phyloP scores from a whole-genome alignment of 768 basidiomycete genomes.

The Phanerochaete sordida region DNA sequence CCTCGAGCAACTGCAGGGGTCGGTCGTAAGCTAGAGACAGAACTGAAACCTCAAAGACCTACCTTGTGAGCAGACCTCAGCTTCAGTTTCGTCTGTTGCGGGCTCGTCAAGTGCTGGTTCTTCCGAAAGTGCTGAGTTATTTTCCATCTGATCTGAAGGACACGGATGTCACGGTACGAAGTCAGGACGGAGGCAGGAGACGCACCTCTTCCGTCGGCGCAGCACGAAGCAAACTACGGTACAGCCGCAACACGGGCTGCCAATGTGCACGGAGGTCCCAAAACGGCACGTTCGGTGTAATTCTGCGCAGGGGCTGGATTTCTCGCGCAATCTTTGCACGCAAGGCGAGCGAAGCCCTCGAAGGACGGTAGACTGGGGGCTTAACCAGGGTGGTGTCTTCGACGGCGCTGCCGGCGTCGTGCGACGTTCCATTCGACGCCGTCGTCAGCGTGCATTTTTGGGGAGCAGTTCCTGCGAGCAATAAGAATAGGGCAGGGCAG shows the following conservation, averaged over 20 bases:
- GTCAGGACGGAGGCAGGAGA: not conserved
- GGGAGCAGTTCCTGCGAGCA: not conserved
- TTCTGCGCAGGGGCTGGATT: slow-evolving; percentile 54
- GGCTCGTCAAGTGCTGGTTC: slow-evolving; percentile 51
- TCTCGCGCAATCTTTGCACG: slow-evolving; percentile 50
- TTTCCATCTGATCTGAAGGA: slow-evolving; percentile 52
- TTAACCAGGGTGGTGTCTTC: not conserved
- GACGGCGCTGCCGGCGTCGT: too few relatives aligned
- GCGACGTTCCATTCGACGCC: not conserved
- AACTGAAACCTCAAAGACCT: slow-evolving; percentile 12
- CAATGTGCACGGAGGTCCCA: slow-evolving; percentile 69
- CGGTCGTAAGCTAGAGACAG: not conserved
- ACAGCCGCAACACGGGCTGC: slow-evolving; percentile 74
- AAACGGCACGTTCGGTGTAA: slow-evolving; percentile 62
- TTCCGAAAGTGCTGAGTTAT: slow-evolving; percentile 51
- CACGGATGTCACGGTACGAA: not conserved
- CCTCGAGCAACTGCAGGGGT: slow-evolving; percentile 51
- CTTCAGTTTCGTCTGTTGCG: slow-evolving; percentile 40
- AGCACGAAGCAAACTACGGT: slow-evolving; percentile 60
- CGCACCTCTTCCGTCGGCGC: slow-evolving; percentile 56
- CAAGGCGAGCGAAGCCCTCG: slow-evolving; percentile 27
- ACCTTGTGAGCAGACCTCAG: slow-evolving; percentile 59
- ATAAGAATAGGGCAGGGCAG: not conserved
- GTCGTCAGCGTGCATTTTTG: not conserved
- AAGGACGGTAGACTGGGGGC: not conserved